phyloP scores from a whole-genome alignment of 192 early-diverging fungal genomes.

The Thoreauomyces humboldtii region DNA sequence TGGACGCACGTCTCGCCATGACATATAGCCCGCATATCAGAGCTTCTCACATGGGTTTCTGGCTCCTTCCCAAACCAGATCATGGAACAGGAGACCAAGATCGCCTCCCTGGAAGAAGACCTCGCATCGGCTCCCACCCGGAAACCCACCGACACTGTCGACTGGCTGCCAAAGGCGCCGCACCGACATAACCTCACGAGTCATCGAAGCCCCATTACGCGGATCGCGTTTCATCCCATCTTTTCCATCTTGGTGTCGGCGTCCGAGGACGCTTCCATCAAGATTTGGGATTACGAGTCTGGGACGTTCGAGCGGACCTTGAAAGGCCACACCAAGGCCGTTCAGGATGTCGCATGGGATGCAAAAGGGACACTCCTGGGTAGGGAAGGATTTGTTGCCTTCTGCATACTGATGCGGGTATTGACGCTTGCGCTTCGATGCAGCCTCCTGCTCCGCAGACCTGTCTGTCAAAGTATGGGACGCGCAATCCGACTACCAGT shows the following conservation, averaged over 20 bases:
- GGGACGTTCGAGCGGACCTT: slow-evolving; percentile 89
- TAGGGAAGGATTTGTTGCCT: slow-evolving; percentile 31
- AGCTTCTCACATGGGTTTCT: not conserved
- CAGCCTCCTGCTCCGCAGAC: slow-evolving; percentile 87
- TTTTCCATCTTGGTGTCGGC: slow-evolving; percentile 80
- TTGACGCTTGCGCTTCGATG: not conserved
- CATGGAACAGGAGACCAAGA: slow-evolving; percentile 86
- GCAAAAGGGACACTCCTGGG: slow-evolving; percentile 76
- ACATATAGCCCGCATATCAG: too few relatives aligned
- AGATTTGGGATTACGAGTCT: slow-evolving; percentile 92
- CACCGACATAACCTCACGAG: slow-evolving; percentile 69
- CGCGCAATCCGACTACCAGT: slow-evolving; percentile 75
- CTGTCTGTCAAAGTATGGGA: slow-evolving; percentile 93
- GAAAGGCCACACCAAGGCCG: slow-evolving; percentile 93
- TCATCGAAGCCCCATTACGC: slow-evolving; percentile 78
- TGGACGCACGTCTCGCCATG: too few relatives aligned
- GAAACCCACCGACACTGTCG: slow-evolving; percentile 40
- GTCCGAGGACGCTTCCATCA: slow-evolving; percentile 88
- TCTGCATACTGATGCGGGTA: not conserved
- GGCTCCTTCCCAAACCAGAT: slow-evolving; percentile 51
- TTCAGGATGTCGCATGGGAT: slow-evolving; percentile 85
- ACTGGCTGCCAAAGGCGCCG: slow-evolving; percentile 85
- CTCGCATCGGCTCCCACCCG: slow-evolving; percentile 18
- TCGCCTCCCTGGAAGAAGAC: slow-evolving; percentile 58
- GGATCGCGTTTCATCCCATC: slow-evolving; percentile 84